Base-by-base conservation (phyloP, 163 green algal species). In the Scenedesmus sp. region DNA sequence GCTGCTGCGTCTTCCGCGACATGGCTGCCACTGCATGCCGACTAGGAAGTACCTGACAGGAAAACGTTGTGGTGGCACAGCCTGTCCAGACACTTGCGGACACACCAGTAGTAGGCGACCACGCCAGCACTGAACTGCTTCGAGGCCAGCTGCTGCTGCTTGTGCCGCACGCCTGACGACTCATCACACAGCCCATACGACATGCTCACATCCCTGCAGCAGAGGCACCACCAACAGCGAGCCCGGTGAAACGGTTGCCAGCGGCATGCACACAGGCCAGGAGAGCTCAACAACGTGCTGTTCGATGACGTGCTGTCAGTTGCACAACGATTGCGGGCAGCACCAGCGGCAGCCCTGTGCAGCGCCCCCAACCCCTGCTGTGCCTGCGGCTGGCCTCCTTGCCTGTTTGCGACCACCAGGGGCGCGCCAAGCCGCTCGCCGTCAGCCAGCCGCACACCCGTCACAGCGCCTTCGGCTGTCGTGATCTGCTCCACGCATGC, bases 11-110 rank as follows among this genome's bases (percentile, higher is more conserved):
- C n/a, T n/a, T n/a, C n/a, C n/a, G n/a, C n/a, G n/a, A n/a, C n/a
- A n/a, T n/a, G n/a, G n/a, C 2, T 10, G 20, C 10, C 56, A 22
- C 68, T 61, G 51, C 51, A 72, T 72, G 30, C 7, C 65, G 30
- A n/a, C n/a, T n/a, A n/a, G n/a, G n/a, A n/a, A n/a, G n/a, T 33
- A 95, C 94, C 91, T 44, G 94, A 97, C 12, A 99, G 91, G 92
- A 99, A 99, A 22, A 99, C 94, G 88, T 97, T 98, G 94, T 99
- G 97, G 92, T 99, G 97, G 24, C 86, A 49, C 78, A 98, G 93
- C 35, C 81, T 65, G 0, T 93, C 68, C 4, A 97, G 40, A 24
- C 82, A 37, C 20, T 56, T 80, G 30, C 83, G 78, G 18, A 98
- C 35, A 43, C 68, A 92, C 97, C 96, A 99, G 92, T 97, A 96